phyloP scores from a whole-genome alignment of 2,329 filamentous ascomycete genomes.

The Coniochaeta pulveracea region DNA sequence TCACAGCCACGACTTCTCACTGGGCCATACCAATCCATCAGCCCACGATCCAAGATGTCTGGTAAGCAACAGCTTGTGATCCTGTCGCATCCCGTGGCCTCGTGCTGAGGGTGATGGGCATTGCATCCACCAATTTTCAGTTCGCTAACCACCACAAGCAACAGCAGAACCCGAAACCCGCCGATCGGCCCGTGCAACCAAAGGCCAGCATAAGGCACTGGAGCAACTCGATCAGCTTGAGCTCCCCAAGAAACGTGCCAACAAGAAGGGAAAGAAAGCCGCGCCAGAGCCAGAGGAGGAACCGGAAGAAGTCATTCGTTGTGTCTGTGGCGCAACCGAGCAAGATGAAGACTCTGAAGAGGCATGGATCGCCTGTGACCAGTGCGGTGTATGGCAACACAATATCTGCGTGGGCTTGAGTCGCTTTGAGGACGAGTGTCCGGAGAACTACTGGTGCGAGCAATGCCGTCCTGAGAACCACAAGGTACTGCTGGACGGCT shows the following conservation, averaged over 20 bases:
- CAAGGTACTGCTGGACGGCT: constrained; percentile 65
- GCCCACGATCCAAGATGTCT: too few relatives aligned
- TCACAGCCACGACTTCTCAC: too few relatives aligned
- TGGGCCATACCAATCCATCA: too few relatives aligned
- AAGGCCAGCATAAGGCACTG: constrained; percentile 88
- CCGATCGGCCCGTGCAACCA: constrained; percentile 90
- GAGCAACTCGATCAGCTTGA: constrained; percentile 57
- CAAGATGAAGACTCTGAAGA: constrained; percentile 78
- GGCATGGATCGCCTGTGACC: constrained; percentile 93
- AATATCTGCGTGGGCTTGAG: constrained; percentile 88
- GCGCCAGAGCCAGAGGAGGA: constrained; percentile 42
- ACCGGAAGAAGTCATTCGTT: constrained; percentile 73
- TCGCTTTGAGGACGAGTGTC: constrained; percentile 67
- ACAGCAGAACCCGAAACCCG: constrained; percentile 60
- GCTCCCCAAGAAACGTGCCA: constrained; percentile 38
- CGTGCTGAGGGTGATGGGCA: too few relatives aligned
- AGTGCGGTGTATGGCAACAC: constrained; percentile 91
- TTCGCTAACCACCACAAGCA: too few relatives aligned
- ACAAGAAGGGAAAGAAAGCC: constrained; percentile 45
- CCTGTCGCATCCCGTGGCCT: background rate
- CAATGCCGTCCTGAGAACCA: constrained; percentile 78
- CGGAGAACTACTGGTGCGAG: constrained; percentile 79
- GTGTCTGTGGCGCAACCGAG: constrained; percentile 80
- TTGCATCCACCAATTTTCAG: too few relatives aligned
- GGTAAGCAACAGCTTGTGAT: constrained; percentile 15